Percentiles rank a stretch among this genome's conserved stretches.
phyloP scores from a whole-genome alignment of 441 rosid genomes.

The Eruca vesicaria region DNA sequence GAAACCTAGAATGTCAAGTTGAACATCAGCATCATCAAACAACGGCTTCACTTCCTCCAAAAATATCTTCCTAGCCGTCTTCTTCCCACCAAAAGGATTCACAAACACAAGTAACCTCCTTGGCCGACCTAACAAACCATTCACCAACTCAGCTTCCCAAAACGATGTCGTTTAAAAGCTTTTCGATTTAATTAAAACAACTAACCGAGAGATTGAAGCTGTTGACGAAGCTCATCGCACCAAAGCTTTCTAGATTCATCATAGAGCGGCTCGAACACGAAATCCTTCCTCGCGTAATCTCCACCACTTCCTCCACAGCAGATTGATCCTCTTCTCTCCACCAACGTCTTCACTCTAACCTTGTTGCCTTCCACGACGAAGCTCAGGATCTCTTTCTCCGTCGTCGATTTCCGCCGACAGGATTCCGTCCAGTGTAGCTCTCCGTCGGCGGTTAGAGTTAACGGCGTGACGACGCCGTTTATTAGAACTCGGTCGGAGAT shows the following conservation, averaged over 20 bases:
- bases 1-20: conserved; percentile 75
- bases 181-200: neutral
- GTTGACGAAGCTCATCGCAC: conserved; percentile 51
- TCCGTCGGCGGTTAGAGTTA: conserved; percentile 58
- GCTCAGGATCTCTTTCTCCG: conserved; percentile 65
- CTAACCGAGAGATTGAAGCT: conserved; percentile 65
- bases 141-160: neutral
- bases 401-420: conserved; percentile 39
- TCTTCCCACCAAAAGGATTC: conserved; percentile 90
- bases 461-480: conserved; percentile 39
- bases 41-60: conserved; percentile 64
- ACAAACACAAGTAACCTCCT: conserved; percentile 68
- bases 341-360: conserved; percentile 52
- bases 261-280: conserved; percentile 59
- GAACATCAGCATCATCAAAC: conserved; percentile 70
- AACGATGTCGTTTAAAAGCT: neutral
- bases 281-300: conserved; percentile 55
- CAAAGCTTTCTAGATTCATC: conserved; percentile 49
- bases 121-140: conserved; percentile 54
- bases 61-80: conserved; percentile 60
- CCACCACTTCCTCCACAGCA: conserved; percentile 46
- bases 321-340: conserved; percentile 43
- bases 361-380: conserved; percentile 49
- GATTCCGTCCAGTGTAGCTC: conserved; percentile 52
- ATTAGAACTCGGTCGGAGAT: conserved; percentile 56